phyloP scores from a whole-genome alignment of 2,329 filamentous ascomycete genomes.

The Phialophora chinensis region DNA sequence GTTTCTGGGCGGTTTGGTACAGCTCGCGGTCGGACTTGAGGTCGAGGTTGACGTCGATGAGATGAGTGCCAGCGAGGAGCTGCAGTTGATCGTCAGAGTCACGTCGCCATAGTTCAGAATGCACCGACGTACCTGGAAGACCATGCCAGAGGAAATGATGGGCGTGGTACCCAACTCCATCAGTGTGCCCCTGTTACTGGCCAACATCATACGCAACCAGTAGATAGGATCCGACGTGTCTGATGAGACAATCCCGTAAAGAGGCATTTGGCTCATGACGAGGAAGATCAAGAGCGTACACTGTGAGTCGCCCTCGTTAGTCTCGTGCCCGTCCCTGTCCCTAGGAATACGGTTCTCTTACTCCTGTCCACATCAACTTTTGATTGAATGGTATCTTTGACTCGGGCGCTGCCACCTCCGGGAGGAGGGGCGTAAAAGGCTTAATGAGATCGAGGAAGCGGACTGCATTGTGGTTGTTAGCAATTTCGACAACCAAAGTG shows the following conservation, averaged over 20 bases:
- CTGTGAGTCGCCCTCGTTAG: slow-evolving; percentile 43
- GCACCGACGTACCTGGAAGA: slow-evolving; percentile 75
- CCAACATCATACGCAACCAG: slow-evolving; percentile 99
- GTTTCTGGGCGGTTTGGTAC: slow-evolving; percentile 99
- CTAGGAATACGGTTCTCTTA: slow-evolving; percentile 46
- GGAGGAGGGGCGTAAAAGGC: slow-evolving; percentile 98
- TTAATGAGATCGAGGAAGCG: slow-evolving; percentile 99
- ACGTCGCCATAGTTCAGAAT: background rate
- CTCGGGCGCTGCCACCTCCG: slow-evolving; percentile 97
- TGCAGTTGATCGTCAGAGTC: slow-evolving; percentile 36
- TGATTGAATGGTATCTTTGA: slow-evolving; percentile 99
- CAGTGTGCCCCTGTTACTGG: slow-evolving; percentile 94
- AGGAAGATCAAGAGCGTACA: slow-evolving; percentile 97
- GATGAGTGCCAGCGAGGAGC: slow-evolving; percentile 97
- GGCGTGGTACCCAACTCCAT: slow-evolving; percentile 98
- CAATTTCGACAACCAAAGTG: slow-evolving; percentile 25
- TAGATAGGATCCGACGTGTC: slow-evolving; percentile 98
- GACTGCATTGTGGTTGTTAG: slow-evolving; percentile 61
- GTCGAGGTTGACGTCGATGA: slow-evolving; percentile 99
- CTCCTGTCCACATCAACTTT: slow-evolving; percentile 91
- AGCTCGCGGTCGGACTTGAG: slow-evolving; percentile 99
- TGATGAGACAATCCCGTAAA: slow-evolving; percentile 99
- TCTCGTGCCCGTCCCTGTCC: slow-evolving; percentile 14
- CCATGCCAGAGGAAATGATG: slow-evolving; percentile 99
- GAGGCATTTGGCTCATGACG: slow-evolving; percentile 99